Evolutionary conservation across 2,329 filamentous ascomycete species (phyloP), one percentile per base, ranked within the genome.

Genomic region (Clonostachys byssicola): DNA sequence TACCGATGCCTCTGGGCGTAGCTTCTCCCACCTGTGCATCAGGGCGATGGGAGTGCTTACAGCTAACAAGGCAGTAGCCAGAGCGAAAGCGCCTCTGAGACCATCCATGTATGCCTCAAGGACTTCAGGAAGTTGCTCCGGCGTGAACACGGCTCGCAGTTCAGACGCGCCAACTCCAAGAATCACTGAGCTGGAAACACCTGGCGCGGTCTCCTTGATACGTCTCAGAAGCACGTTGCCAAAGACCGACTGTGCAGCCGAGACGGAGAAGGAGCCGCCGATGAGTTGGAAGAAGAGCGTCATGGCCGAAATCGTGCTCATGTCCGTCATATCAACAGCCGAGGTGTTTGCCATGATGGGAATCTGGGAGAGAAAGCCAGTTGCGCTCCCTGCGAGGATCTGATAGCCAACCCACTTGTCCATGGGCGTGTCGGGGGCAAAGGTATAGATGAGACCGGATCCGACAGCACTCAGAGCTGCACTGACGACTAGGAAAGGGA

Each of bases 91-190:
- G 8, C 86, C 81, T 57, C 85, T 82, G 54, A 85, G 78, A 0
- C 80, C 79, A 46, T 78, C 65, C 54, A 78, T 86, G 65, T 89
- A 89, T 0, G 79, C 81, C 1, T 62, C 52, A 30, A 86, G 69
- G 39, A 88, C 80, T 0, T 70, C 67, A 0, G 65, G 57, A 3
- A 85, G 66, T 48, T 70, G 72, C 14, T 76, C 59, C 0, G 57
- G 47, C 0, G 71, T 57, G 52, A 30, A 39, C 13, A 39, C 36
- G 13, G 5, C 49, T 53, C 80, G 75, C 35, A 89, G 68, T 52
- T 80, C 73, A 0, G 82, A 86, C 5, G 75, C 73, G 14, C 74
- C 74, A 0, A 69, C 70, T 2, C 64, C 54, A 33, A 74, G 59
- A 5, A 77, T 64, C 1, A 54, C 52, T 6, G 47, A 52, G 10